Evolutionary conservation across 179 eudicot species (phyloP), one percentile per base, ranked within the genome.

Genomic region (Corrigiola litoralis): DNA sequence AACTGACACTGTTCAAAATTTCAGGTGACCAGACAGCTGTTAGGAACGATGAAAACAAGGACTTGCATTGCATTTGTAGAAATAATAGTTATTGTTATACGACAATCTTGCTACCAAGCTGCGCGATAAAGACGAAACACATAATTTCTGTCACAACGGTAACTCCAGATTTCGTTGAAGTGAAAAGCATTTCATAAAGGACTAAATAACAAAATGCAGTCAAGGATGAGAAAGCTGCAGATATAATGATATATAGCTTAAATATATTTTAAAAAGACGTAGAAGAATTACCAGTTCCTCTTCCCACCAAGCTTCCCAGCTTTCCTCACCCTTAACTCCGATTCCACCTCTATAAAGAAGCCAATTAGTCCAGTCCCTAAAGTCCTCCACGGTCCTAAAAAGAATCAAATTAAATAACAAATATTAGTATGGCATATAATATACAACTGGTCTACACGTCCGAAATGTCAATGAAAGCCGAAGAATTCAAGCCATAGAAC

Each of bases 221-320:
- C 33, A 38, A 58, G 37, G 21, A 42, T 25, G 50, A 25, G 25
- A n/a, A 63, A 57, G 27, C 18, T 24, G n/a, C n/a, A n/a, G n/a
- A n/a, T n/a, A n/a, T n/a, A n/a, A n/a, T n/a, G n/a, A n/a, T n/a
- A n/a, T n/a, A n/a, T n/a, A n/a, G n/a, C n/a, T 48, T 4, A 62
- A 14, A 38, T 23, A 65, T 28, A 18, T 31, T 21, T 36, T 20
- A 25, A 46, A 10, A 63, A 48, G 38, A 59, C 27, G 58, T 21
- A 24, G 33, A 63, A 60, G 10, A 48, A 34, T 63, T 82, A 95
- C 99, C 95, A 88, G 65, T 85, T 95, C 99, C 70, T 85, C 99
- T 70, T 95, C 99, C 99, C 99, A 95, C 97, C 97, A 95, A 37
- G 99, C 96, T 83, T 95, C 97, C 99, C 99, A 95, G 65, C 99